Conservation (phyloP, 345 rosid species). For the Camelina laxa region DNA sequence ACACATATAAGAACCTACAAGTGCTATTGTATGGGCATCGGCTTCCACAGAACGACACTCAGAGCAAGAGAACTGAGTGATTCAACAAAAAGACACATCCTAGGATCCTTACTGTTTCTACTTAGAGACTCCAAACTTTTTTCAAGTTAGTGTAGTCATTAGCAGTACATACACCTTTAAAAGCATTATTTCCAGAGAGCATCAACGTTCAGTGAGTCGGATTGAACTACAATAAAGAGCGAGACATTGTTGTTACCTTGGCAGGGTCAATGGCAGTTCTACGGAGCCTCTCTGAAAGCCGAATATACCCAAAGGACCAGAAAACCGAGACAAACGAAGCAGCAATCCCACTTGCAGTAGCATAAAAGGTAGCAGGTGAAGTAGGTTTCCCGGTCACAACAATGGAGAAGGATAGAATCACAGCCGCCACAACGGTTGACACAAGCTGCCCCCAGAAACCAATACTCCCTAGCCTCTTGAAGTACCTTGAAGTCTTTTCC, state of each 20-base stretch:
- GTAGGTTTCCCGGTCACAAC: slow-evolving; percentile 79
- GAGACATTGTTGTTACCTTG: slow-evolving; percentile 57
- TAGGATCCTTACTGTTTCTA: slow-evolving; percentile 5
- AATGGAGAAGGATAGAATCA: slow-evolving; percentile 83
- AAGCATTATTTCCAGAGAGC: neutral
- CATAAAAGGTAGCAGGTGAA: slow-evolving; percentile 83
- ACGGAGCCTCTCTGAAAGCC: slow-evolving; percentile 83
- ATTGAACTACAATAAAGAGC: neutral
- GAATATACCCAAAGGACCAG: slow-evolving; percentile 94
- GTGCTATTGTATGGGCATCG: neutral
- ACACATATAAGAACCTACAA: slow-evolving; percentile 6
- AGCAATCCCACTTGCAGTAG: slow-evolving; percentile 87
- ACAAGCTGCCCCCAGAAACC: slow-evolving; percentile 98
- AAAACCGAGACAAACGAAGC: slow-evolving; percentile 91
- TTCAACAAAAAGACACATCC: neutral
- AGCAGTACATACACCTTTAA: neutral
- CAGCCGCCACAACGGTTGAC: slow-evolving; percentile 84
- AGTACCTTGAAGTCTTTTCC: slow-evolving; percentile 87
- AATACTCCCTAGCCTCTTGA: slow-evolving; percentile 84
- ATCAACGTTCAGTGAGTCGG: neutral
- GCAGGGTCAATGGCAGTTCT: slow-evolving; percentile 82
- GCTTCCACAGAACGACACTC: neutral
- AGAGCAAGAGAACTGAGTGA: neutral
- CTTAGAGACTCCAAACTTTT: neutral
- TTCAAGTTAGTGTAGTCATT: neutral